Evolutionary conservation across 78 protist genomes (phyloP), one percentile per base, ranked within the genome.

Genomic region (Dictyostelium firmibasis): DNA sequence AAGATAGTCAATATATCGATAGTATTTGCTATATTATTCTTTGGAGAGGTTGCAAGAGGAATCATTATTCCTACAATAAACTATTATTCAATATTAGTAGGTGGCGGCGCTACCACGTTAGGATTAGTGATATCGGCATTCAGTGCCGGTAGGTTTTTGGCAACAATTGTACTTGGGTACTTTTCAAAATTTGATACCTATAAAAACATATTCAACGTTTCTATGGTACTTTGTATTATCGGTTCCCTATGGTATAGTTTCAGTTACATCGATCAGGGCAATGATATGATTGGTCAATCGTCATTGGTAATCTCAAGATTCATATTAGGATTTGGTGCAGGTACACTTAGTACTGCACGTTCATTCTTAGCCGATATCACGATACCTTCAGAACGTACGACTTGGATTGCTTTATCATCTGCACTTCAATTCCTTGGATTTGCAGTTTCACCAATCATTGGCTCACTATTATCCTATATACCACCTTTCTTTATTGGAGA

Each of bases 361-460:
- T 64, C 93, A 35, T 88, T 53, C n/a, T 14, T 88, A 0, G 86
- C 93, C 0, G 86, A 88, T 23, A 79, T 79, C 3, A 79, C 93
- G 1, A 79, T 75, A 3, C 38, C 44, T 1, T n/a, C 84, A 16
- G 93, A 88, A 69, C 47, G 93, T 18, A 88, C 93, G 4, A 79
- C 60, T 20, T 88, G 35, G 62, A 78, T 88, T 31, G 84, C 93
- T 9, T 23, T 60, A 20, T 41, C 93, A n/a, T 27, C 81, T 3
- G 93, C 93, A 23, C 38, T 88, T 9, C 93, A 88, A 78, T 88
- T 64, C 25, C 74, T 88, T 11, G 93, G 93, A 23, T 88, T 88
- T 53, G 93, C 93, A 44, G 25, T 79, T 10, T 50, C 85, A 0
- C 93, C 93, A 4, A 50, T 47, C 0, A 64, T 83, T 64, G 88